Evolutionary conservation across 2,329 filamentous ascomycete species (phyloP).

Genomic region (Lecanicillium sp.): DNA sequence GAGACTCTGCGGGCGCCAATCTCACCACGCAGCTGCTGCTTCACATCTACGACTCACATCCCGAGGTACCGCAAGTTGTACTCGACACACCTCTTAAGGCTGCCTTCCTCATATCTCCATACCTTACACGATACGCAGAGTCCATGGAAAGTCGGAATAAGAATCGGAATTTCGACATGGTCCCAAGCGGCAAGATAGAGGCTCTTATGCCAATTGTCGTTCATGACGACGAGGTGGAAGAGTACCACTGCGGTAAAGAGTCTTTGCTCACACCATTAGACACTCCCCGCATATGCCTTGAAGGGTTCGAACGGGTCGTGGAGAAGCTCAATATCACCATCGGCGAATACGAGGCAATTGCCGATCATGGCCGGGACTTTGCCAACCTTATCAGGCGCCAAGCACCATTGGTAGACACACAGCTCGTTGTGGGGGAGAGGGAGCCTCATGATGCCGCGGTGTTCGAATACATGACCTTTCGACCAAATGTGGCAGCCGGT

Average conservation of each 20-base stretch:
- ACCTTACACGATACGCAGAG: slow-evolving; percentile 12
- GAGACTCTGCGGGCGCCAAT: slow-evolving; percentile 25
- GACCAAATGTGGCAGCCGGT: no score
- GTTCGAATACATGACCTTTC: no score
- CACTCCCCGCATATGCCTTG: slow-evolving; percentile 3
- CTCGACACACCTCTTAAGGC: slow-evolving; percentile 16
- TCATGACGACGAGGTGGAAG: slow-evolving; percentile 6
- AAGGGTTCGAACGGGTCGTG: slow-evolving; percentile 5
- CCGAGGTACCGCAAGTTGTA: slow-evolving; percentile 10
- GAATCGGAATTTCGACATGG: background rate
- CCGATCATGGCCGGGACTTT: background rate
- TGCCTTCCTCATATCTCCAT: slow-evolving; percentile 20
- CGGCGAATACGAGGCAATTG: slow-evolving; percentile 5
- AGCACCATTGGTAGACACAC: slow-evolving; percentile 2
- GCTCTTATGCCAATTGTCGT: slow-evolving; percentile 7
- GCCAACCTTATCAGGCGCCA: slow-evolving; percentile 2
- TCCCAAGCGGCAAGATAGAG: background rate
- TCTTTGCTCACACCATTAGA: slow-evolving; percentile 2
- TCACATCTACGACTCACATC: slow-evolving; percentile 20
- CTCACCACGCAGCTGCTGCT: slow-evolving; percentile 19
- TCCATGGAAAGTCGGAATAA: slow-evolving; percentile 6
- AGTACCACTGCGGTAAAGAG: background rate
- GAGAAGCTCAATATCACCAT: background rate
- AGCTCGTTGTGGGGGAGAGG: background rate
- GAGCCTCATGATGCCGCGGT: no score